Base-by-base conservation (phyloP, 805 yeast species). In the Lipomyces oligophaga region DNA sequence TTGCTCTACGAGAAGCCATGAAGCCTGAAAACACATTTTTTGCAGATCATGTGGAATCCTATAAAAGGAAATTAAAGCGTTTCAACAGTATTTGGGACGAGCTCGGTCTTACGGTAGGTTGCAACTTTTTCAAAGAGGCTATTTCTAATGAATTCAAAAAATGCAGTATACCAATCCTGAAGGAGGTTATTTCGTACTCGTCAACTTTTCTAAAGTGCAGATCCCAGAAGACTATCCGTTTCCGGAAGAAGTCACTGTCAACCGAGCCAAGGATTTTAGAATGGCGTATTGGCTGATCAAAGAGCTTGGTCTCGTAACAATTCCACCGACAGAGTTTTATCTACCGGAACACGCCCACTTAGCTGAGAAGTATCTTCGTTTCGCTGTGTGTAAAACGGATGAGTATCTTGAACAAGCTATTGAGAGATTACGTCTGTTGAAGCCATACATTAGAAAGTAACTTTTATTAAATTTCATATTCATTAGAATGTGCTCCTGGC, bases 271-370 rank as follows among this genome's bases (percentile, higher is more conserved):
- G 54, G 98, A 93, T 69, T 93, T 88, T 74, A 79, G 79, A 63
- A 73, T 82, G 54, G 94, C 96, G 0, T 86, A 85, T 68, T 93
- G 97, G 97, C 73, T 93, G 49, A 87, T 88, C 60, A 81, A 79
- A 63, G 95, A 88, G 63, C 65, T 90, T 47, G 98, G 98, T 8
- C 94, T 93, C 33, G 97, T 93, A 18, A 83, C 95, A 3, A 93
- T 93, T 55, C 98, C 98, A 8, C 97, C 97, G 24, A 83, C 96
- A n/a, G 97, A 90, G 67, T 93, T 93, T 62, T 79, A 85, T 60
- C 75, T 80, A 35, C 76, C 79, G 7, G 80, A 77, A 49, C 80
- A 83, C 55, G 88, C 84, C 26, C 71, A 77, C 45, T 79, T 81
- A 15, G 88, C 90, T 45, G 95, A 89, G 63, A 81, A 85, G 58